These are phyloP conservation scores for Lactarius indigo DNA, from an alignment of 768 basidiomycete genomes.

Conservation along the genomic window DNA sequence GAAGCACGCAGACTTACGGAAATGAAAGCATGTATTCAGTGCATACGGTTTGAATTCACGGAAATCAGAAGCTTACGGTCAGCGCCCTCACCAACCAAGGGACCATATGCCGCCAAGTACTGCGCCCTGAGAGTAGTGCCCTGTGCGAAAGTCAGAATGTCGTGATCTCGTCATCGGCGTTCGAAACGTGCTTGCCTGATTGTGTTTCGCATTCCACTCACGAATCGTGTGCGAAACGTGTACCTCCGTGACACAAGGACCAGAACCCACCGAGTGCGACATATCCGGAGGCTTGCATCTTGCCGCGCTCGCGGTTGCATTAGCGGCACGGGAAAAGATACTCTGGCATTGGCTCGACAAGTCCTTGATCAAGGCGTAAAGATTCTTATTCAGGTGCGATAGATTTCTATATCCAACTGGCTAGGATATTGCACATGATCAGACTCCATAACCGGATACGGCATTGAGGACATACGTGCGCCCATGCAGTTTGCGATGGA, in stretches of 20 bases:
- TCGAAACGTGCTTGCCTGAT: constrained; percentile 25
- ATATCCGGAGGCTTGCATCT: constrained; percentile 21
- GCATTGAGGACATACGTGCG: constrained; percentile 43
- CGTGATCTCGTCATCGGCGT: constrained; percentile 16
- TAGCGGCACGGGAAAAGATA: constrained; percentile 60
- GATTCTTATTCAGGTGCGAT: constrained; percentile 60
- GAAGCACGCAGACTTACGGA: constrained; percentile 52
- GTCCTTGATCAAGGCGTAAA: constrained; percentile 61
- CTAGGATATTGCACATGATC: constrained; percentile 32
- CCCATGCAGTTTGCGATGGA: constrained; percentile 46
- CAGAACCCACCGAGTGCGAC: constrained; percentile 24
- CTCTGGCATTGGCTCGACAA: constrained; percentile 56
- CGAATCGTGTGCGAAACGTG: constrained; percentile 25
- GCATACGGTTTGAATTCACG: constrained; percentile 21
- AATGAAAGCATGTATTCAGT: constrained; percentile 17
- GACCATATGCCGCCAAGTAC: constrained; percentile 20
- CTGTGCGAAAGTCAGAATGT: constrained; percentile 17
- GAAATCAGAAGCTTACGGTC: constrained; percentile 42
- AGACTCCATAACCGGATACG: constrained; percentile 11
- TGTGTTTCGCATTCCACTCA: constrained; percentile 21
- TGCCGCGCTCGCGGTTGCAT: constrained; percentile 61
- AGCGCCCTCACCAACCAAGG: constrained; percentile 32
- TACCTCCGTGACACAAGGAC: constrained; percentile 3
- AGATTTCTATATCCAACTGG: constrained; percentile 47
- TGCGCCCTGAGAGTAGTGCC: constrained; percentile 12